phyloP scores from a whole-genome alignment of 1,284 basidiomycete genomes.

The Thelephora terrestris region DNA sequence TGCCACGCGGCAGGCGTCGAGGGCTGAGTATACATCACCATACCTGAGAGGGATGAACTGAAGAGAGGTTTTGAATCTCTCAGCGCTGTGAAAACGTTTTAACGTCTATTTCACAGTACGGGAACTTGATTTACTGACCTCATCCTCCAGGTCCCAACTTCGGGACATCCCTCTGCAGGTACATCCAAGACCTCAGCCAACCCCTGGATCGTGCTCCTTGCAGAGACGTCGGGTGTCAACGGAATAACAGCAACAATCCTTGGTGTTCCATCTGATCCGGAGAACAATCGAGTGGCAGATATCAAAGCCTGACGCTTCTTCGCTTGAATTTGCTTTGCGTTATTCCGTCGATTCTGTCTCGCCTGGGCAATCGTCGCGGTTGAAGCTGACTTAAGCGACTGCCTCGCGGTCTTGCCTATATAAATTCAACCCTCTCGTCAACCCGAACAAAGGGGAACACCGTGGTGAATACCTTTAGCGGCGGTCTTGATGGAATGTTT shows the following conservation, averaged over 20 bases:
- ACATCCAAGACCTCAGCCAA: slow-evolving; percentile 63
- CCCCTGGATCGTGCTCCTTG: slow-evolving; percentile 39
- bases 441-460: neutral
- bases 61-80: slow-evolving; percentile 82
- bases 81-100: slow-evolving; percentile 39
- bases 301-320: slow-evolving; percentile 64
- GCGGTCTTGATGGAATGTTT: slow-evolving; percentile 75
- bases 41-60: slow-evolving; percentile 78
- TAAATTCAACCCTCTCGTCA: neutral
- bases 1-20: slow-evolving; percentile 83
- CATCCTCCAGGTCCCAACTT: slow-evolving; percentile 53
- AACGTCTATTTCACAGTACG: slow-evolving; percentile 5
- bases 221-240: slow-evolving; percentile 57
- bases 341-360: slow-evolving; percentile 65
- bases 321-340: slow-evolving; percentile 67
- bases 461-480: slow-evolving; percentile 54
- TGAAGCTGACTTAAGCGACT: slow-evolving; percentile 40
- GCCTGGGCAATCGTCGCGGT: slow-evolving; percentile 41
- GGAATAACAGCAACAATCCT: slow-evolving; percentile 76
- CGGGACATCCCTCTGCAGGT: slow-evolving; percentile 40
- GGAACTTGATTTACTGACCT: slow-evolving; percentile 34
- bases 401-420: slow-evolving; percentile 14
- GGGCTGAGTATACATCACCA: slow-evolving; percentile 61
- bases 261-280: slow-evolving; percentile 68
- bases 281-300: slow-evolving; percentile 65